phyloP scores from a whole-genome alignment of 805 yeast genomes.

The Yamadazyma scolyti region DNA sequence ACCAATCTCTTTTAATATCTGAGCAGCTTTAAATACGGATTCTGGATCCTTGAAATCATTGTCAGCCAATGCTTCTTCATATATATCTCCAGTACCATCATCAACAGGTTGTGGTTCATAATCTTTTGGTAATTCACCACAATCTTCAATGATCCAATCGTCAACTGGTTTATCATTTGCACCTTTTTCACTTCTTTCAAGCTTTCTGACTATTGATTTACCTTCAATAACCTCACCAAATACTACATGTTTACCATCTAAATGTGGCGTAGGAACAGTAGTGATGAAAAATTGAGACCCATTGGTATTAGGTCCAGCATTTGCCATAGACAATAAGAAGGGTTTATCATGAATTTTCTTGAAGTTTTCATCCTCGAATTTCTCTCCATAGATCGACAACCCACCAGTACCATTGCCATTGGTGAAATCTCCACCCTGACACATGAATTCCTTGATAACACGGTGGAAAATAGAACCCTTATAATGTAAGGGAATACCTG shows the following conservation, averaged over 20 bases:
- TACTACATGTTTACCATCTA: conserved; percentile 94
- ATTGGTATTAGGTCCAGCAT: conserved; percentile 92
- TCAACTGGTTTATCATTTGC: conserved; percentile 65
- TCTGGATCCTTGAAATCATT: conserved; percentile 64
- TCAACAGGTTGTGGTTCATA: conserved; percentile 50
- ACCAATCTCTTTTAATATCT: conserved; percentile 70
- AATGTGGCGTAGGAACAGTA: conserved; percentile 88
- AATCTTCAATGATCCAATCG: conserved; percentile 69
- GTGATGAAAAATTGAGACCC: conserved; percentile 96
- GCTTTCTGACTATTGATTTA: conserved; percentile 69
- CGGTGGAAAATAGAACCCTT: conserved; percentile 92
- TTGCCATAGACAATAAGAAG: conserved; percentile 92
- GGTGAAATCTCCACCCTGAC: conserved; percentile 85
- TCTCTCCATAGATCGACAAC: conserved; percentile 43
- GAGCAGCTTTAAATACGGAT: conserved; percentile 64
- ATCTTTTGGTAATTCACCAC: conserved; percentile 72
- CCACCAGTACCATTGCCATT: conserved; percentile 43
- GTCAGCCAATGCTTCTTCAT: conserved; percentile 72
- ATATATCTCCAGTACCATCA: conserved; percentile 84
- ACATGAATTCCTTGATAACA: conserved; percentile 84
- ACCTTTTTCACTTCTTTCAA: conserved; percentile 70
- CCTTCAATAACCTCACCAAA: conserved; percentile 87
- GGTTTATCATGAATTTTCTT: conserved; percentile 73
- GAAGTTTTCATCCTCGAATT: conserved; percentile 90
- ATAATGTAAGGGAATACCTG: conserved; percentile 67